Percentiles rank a stretch among this genome's conserved stretches.
These are phyloP conservation scores for Colletotrichum eremochloae DNA, from an alignment of 2,329 filamentous ascomycete genomes.

Conservation along the genomic window DNA sequence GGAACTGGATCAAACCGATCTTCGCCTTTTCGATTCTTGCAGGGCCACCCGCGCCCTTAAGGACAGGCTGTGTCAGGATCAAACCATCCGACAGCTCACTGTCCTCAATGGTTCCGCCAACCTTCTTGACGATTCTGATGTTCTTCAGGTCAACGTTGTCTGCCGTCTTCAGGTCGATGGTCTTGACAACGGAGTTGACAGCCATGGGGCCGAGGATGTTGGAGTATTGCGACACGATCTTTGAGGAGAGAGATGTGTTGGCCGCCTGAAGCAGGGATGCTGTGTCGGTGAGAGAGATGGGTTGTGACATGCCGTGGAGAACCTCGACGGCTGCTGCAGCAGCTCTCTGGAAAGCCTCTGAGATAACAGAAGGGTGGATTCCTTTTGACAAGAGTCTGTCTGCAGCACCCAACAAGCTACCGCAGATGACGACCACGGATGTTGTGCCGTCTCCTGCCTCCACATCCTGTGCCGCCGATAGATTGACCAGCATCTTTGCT, in stretches of 20 bases:
- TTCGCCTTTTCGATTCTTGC: conserved; percentile 95
- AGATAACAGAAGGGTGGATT: conserved; percentile 97
- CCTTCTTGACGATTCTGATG: conserved; percentile 97
- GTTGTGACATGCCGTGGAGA: conserved; percentile 95
- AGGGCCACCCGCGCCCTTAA: conserved; percentile 94
- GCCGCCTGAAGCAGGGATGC: conserved; percentile 94
- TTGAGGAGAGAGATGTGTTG: conserved; percentile 96
- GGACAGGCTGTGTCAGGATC: conserved; percentile 90
- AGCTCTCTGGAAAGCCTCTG: conserved; percentile 96
- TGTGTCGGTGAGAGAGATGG: conserved; percentile 89
- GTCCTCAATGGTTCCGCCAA: conserved; percentile 97
- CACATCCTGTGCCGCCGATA: conserved; percentile 97
- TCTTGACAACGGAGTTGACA: conserved; percentile 94
- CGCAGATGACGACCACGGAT: conserved; percentile 97
- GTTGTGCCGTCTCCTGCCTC: conserved; percentile 99
- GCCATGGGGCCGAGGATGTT: conserved; percentile 97
- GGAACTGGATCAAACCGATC: conserved; percentile 98
- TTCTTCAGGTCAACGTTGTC: conserved; percentile 98
- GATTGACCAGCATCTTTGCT: conserved; percentile 98
- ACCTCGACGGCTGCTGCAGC: conserved; percentile 89
- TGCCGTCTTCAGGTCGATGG: conserved; percentile 94
- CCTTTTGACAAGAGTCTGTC: conserved; percentile 92
- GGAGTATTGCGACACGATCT: conserved; percentile 98
- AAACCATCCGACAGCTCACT: conserved; percentile 97
- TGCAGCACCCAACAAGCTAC: conserved; percentile 92